Percentiles rank a stretch among this genome's conserved stretches.
Conservation (phyloP, 768 basidiomycete genomes). For the Tremella fuciformis region DNA sequence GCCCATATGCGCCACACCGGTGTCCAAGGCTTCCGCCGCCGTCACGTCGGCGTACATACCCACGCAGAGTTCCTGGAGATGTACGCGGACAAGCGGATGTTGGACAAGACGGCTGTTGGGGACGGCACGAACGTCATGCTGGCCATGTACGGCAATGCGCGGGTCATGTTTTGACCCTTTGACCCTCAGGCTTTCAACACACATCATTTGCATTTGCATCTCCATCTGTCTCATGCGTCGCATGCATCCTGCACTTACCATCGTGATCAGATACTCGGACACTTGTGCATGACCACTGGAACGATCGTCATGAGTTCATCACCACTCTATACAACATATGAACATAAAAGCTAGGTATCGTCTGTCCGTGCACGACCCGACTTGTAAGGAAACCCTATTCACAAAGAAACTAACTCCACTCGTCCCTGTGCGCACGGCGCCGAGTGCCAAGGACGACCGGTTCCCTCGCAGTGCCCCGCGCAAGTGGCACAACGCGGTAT, state of each 20-base stretch:
- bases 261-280: no score
- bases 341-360: no score
- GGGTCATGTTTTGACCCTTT: conserved; percentile 74
- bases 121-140: conserved; percentile 87
- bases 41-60: conserved; percentile 74
- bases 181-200: not conserved
- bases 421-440: no score
- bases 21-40: conserved; percentile 73
- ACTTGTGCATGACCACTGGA: no score
- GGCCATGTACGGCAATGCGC: conserved; percentile 88
- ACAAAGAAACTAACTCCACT: no score
- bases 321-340: no score
- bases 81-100: conserved; percentile 72
- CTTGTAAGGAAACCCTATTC: no score
- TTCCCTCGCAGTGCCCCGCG: no score
- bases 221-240: not conserved
- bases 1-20: conserved; percentile 53
- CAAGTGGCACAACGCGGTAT: no score
- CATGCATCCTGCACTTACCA: not conserved
- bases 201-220: not conserved
- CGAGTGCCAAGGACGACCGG: no score
- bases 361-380: no score
- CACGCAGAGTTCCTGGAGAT: conserved; percentile 85
- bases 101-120: conserved; percentile 54
- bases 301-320: no score